phyloP scores from a whole-genome alignment of 179 eudicot genomes.

The Beta corolliflora region DNA sequence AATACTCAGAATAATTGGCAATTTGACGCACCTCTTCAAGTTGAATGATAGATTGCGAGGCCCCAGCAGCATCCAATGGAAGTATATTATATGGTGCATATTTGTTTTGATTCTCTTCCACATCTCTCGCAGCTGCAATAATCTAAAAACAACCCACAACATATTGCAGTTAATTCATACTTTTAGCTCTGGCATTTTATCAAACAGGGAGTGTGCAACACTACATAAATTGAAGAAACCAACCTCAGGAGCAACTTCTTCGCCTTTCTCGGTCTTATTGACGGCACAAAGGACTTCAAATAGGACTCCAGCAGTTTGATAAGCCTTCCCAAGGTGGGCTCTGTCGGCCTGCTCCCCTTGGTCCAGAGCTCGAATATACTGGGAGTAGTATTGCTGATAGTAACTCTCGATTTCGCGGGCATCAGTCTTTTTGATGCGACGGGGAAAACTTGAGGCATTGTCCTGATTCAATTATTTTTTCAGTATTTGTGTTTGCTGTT shows the following conservation, averaged over 20 bases:
- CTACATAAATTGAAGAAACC: conserved; percentile 16
- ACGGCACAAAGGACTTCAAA: conserved; percentile 95
- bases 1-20: not conserved
- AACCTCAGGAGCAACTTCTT: conserved; percentile 98
- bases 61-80: conserved; percentile 96
- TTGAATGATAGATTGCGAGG: conserved; percentile 91
- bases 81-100: conserved; percentile 93
- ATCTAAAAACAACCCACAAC: conserved; percentile 46
- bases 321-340: conserved; percentile 88
- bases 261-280: conserved; percentile 80
- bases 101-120: conserved; percentile 81
- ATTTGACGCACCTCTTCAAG: conserved; percentile 78
- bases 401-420: conserved; percentile 92
- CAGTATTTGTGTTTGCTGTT: not conserved
- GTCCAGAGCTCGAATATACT: conserved; percentile 72
- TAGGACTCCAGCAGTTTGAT: conserved; percentile 91
- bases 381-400: conserved; percentile 85
- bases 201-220: conserved; percentile 16
- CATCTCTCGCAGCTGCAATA: conserved; percentile 97
- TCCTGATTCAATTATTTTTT: conserved; percentile 53
- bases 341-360: conserved; percentile 96
- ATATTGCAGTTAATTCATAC: not conserved
- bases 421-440: conserved; percentile 81
- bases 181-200: conserved; percentile 16
- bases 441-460: conserved; percentile 59